Percentiles rank a stretch among this genome's conserved stretches.
These are phyloP conservation scores for Pseudonitzschia pungens DNA, from an alignment of 108 stramenopile species.

Conservation along the genomic window DNA sequence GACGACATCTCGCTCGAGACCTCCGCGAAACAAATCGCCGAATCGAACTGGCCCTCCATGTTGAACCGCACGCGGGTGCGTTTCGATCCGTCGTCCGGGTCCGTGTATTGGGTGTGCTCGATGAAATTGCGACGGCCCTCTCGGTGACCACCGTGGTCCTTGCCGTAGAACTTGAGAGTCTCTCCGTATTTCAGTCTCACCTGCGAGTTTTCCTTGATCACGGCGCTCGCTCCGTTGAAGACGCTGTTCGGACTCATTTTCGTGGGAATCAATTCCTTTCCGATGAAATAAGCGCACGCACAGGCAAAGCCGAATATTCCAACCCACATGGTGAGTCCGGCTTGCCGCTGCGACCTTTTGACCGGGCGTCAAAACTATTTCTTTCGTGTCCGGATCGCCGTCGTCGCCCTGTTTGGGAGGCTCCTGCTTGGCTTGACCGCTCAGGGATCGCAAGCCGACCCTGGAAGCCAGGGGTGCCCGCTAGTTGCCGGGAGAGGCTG, in stretches of 20 bases:
- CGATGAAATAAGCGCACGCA: constrained; percentile 85
- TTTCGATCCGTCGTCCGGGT: constrained; percentile 83
- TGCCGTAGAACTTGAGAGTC: constrained; percentile 88
- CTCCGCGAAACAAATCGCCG: constrained; percentile 89
- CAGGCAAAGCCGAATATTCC: constrained; percentile 69
- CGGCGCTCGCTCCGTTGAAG: constrained; percentile 66
- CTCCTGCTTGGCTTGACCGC: constrained; percentile 31
- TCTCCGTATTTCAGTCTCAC: constrained; percentile 85
- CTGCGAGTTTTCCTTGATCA: constrained; percentile 60
- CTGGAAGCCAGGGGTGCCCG: constrained; percentile 4
- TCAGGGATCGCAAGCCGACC: constrained; percentile 24
- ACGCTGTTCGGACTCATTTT: constrained; percentile 91
- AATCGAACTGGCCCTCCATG: constrained; percentile 84
- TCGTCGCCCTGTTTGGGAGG: constrained; percentile 18
- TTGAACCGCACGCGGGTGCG: constrained; percentile 91
- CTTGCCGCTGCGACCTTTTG: constrained; percentile 85
- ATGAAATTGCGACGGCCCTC: constrained; percentile 95
- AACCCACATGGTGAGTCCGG: constrained; percentile 76
- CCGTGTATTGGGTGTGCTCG: constrained; percentile 88
- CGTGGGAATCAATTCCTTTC: constrained; percentile 55
- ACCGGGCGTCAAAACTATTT: constrained; percentile 87
- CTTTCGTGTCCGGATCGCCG: constrained; percentile 41
- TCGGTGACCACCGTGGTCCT: constrained; percentile 92
- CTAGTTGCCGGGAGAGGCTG: background rate
- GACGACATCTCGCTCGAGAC: constrained; percentile 72